Evolutionary conservation across 2,329 filamentous ascomycete genomes (phyloP).

Genomic region (Trichoderma sp.): DNA sequence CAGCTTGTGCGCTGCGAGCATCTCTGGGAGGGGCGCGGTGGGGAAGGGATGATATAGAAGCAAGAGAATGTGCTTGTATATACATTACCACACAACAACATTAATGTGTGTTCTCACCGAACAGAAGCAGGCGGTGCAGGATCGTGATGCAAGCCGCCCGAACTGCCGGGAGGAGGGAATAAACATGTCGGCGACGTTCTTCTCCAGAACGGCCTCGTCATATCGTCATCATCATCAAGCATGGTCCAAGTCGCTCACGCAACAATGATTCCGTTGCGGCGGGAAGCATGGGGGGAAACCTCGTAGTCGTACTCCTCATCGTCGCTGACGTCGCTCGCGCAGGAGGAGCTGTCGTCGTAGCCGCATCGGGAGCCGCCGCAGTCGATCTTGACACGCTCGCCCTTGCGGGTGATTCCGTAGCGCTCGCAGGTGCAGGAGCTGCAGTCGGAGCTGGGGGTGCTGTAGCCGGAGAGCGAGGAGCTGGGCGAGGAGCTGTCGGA

Average conservation of each 20-base stretch:
- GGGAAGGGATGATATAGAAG: constrained; percentile 33
- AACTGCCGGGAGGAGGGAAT: constrained; percentile 40
- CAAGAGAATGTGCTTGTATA: constrained; percentile 34
- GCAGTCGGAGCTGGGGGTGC: constrained; percentile 75
- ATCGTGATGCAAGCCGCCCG: constrained; percentile 32
- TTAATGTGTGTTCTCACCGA: constrained; percentile 33
- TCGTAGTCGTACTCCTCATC: constrained; percentile 55
- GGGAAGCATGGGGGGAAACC: constrained; percentile 54
- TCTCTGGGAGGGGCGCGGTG: constrained; percentile 38
- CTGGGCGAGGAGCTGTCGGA: constrained; percentile 74
- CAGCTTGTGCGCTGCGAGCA: constrained; percentile 45
- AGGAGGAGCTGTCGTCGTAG: constrained; percentile 71
- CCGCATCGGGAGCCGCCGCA: constrained; percentile 88
- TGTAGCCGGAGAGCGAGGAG: constrained; percentile 75
- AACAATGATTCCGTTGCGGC: constrained; percentile 67
- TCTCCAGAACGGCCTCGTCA: constrained; percentile 34
- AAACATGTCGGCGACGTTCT: constrained; percentile 39
- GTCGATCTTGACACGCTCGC: constrained; percentile 93
- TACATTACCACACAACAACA: constrained; percentile 35
- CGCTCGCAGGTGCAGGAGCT: constrained; percentile 89
- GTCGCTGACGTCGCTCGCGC: constrained; percentile 59
- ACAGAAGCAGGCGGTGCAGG: constrained; percentile 37
- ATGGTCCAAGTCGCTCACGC: constrained; percentile 37
- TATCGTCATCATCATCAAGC: constrained; percentile 10
- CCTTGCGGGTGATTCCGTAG: constrained; percentile 92